Evolutionary conservation across 768 basidiomycete genomes (phyloP), one percentile per base, ranked within the genome.

Genomic region (Flagelloscypha sp.): DNA sequence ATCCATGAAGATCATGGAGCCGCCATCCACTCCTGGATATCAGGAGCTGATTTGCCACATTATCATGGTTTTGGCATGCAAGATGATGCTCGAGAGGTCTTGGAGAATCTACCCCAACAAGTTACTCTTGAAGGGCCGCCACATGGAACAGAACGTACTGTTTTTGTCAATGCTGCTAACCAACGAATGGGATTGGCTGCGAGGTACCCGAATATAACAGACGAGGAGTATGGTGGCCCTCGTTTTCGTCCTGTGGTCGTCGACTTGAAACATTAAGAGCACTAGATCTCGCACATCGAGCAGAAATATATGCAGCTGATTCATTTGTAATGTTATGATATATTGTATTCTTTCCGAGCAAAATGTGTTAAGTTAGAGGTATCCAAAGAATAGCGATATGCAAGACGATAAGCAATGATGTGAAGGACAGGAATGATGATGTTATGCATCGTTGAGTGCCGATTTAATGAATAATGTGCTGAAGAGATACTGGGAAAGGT

Each of bases 401-500:
- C n/a, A n/a, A n/a, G n/a, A n/a, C n/a, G n/a, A n/a, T n/a, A n/a
- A n/a, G n/a, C n/a, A n/a, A n/a, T n/a, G n/a, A n/a, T n/a, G n/a
- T n/a, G n/a, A n/a, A n/a, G n/a, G n/a, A n/a, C n/a, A n/a, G n/a
- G n/a, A n/a, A n/a, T n/a, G n/a, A n/a, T n/a, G n/a, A n/a, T n/a
- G n/a, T n/a, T n/a, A n/a, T n/a, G n/a, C n/a, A n/a, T n/a, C n/a
- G n/a, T n/a, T n/a, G 24, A 79, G 50, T 10, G 63, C 51, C 31
- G 70, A 64, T 30, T 61, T 56, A 16, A 83, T 71, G 44, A 84
- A 84, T 19, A 84, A 57, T 24, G 80, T 80, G 25, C 80, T 79
- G 53, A 81, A 84, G 20, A 85, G 62, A 43, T 72, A 83, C 43
- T 80, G 77, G 21, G 74, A 76, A 35, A 76, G 68, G 48, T 82